A percentile compares a stretch with the other conserved stretches of the same genome.
Evolutionary conservation across 2,329 filamentous ascomycete genomes (phyloP).

Genomic region (Ophiosphaerella herpotricha): DNA sequence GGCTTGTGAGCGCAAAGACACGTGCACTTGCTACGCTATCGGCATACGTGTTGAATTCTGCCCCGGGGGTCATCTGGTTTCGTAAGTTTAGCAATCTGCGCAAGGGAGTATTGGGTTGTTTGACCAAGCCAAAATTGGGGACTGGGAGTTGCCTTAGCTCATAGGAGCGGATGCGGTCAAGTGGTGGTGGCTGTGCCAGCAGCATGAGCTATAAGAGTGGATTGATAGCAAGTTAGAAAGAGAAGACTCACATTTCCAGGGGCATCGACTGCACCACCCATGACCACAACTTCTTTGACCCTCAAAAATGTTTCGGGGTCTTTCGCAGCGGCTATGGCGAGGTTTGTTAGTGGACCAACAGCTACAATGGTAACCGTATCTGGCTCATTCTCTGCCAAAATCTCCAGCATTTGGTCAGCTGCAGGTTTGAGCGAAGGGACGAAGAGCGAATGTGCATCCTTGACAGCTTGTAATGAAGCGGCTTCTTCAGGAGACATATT

Average conservation of each 20-base stretch:
- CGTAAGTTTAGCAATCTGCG: constrained; percentile 34
- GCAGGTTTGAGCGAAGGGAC: constrained; percentile 73
- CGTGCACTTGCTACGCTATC: constrained; percentile 62
- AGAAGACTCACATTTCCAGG: constrained; percentile 68
- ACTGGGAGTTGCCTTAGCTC: constrained; percentile 22
- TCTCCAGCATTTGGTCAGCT: constrained; percentile 85
- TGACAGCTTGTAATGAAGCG: constrained; percentile 43
- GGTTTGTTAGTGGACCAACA: constrained; percentile 89
- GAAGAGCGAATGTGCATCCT: constrained; percentile 61
- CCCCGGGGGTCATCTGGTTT: constrained; percentile 69
- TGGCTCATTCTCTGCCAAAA: constrained; percentile 78
- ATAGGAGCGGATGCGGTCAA: constrained; percentile 25
- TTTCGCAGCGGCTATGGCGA: constrained; percentile 84
- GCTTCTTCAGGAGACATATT: constrained; percentile 39
- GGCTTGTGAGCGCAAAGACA: constrained; percentile 55
- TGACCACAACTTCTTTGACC: constrained; percentile 89
- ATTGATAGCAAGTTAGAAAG: constrained; percentile 1
- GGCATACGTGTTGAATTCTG: constrained; percentile 95
- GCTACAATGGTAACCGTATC: constrained; percentile 89
- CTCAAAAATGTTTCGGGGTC: constrained; percentile 88
- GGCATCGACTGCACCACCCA: constrained; percentile 84
- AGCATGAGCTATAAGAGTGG: constrained; percentile 12
- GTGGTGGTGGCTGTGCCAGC: constrained; percentile 22
- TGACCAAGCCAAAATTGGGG: constrained; percentile 47
- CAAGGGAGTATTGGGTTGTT: constrained; percentile 43